Evolutionary conservation across 2,329 filamentous ascomycete genomes (phyloP), one percentile per base, ranked within the genome.

Genomic region (Sclerotinia spermophila): DNA sequence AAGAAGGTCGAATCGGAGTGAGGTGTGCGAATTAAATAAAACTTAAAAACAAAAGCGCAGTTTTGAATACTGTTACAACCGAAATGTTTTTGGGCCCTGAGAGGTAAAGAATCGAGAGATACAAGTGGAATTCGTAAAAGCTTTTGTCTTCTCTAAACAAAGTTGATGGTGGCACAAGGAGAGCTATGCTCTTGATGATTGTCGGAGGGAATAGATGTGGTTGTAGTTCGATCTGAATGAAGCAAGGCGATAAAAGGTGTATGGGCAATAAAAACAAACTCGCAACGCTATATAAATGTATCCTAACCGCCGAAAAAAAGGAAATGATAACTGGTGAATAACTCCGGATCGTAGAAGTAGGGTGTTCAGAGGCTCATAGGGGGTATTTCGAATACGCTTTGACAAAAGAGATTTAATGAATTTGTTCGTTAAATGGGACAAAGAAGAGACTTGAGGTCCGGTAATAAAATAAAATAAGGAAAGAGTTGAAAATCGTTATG

Each of bases 391-490:
- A 88, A 81, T 76, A 69, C 67, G 67, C 84, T 83, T 74, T 82
- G 76, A 82, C 78, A 68, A 89, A 82, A 3, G 86, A 87, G 62
- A 83, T 82, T 6, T 80, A 77, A 65, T 84, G 84, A 72, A 87
- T 62, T 76, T 67, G 77, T 73, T 80, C 78, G 78, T 80, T 76
- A 79, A 75, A 71, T 66, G 75, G 74, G 67, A 72, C 71, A 75
- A 74, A 72, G 75, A 74, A 73, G 71, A 73, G 75, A 76, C 76
- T 73, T 70, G 76, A 72, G 38, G 76, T 77, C 77, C 78, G 73
- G 72, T 72, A 78, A 78, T 74, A 74, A 79, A 77, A 27, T 51
- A 51, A n/a, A 78, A 71, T 78, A 78, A 74, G 76, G 78, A 78
- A 78, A 72, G 70, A 74, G 73, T 73, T 74, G 64, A 75, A 53